Conservation (phyloP, 768 basidiomycete genomes). For the Phaeolepiota aurea region DNA sequence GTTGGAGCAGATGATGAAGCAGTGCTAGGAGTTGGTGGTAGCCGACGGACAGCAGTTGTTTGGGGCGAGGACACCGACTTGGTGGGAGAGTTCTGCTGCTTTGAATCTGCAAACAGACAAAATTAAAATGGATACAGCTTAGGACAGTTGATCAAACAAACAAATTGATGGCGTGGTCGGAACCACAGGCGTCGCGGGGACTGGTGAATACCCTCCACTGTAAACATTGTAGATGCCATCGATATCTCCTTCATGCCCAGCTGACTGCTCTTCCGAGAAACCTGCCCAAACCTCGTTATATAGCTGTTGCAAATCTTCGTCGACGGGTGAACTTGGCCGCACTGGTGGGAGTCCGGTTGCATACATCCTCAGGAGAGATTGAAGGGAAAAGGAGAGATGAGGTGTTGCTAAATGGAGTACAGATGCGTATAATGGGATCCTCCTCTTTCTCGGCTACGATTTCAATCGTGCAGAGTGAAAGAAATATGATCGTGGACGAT, state of each 20-base stretch:
- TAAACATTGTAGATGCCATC: constrained; percentile 30
- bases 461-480: background rate
- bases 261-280: constrained; percentile 39
- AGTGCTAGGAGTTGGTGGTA: constrained; percentile 35
- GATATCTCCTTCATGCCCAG: constrained; percentile 22
- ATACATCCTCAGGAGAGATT: too few species aligned
- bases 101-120: too few species aligned
- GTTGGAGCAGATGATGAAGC: constrained; percentile 19
- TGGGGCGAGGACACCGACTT: constrained; percentile 15
- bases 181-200: constrained; percentile 7
- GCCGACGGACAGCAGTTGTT: constrained; percentile 23
- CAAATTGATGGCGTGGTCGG: background rate
- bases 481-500: background rate
- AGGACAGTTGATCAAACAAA: too few species aligned
- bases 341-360: background rate
- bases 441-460: background rate
- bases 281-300: constrained; percentile 72
- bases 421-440: constrained; percentile 21
- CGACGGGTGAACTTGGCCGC: constrained; percentile 36
- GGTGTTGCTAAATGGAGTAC: constrained; percentile 24
- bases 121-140: too few species aligned
- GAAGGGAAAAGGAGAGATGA: constrained; percentile 27
- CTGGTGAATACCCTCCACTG: constrained; percentile 14
- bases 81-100: too few species aligned
- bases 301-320: constrained; percentile 64